phyloP scores from a whole-genome alignment of 495 filamentous ascomycete species.

The Penicillium argentinense region DNA sequence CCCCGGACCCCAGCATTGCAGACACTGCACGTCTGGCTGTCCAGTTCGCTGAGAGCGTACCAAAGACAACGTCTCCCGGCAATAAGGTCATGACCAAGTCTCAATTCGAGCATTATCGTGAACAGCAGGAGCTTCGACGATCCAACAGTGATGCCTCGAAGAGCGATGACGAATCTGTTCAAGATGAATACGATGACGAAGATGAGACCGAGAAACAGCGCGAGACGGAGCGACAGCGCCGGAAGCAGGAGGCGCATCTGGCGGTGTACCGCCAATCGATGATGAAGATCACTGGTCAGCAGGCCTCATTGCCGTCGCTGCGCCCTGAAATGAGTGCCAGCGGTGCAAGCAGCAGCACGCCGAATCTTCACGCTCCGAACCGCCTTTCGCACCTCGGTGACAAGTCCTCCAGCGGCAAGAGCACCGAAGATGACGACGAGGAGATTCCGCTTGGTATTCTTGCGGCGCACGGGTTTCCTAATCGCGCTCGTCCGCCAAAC shows the following conservation, averaged over 20 bases:
- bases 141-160: conserved; percentile 48
- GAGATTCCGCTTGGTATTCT: conserved; percentile 87
- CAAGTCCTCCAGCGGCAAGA: conserved; percentile 45
- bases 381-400: conserved; percentile 35
- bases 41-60: conserved; percentile 44
- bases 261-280: conserved; percentile 91
- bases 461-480: conserved; percentile 89
- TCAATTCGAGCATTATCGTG: conserved; percentile 80
- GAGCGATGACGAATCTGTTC: conserved; percentile 47
- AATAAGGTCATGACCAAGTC: conserved; percentile 88
- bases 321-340: conserved; percentile 42
- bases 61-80: conserved; percentile 38
- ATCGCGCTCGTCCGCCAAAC: conserved; percentile 75
- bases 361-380: conserved; percentile 33
- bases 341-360: conserved; percentile 45
- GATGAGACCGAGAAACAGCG: conserved; percentile 77
- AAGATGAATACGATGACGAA: conserved; percentile 74
- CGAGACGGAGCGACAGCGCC: conserved; percentile 70
- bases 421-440: conserved; percentile 74
- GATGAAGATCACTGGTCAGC: conserved; percentile 92
- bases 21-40: conserved; percentile 56
- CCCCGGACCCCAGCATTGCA: conserved; percentile 41
- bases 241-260: conserved; percentile 89
- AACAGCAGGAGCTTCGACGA: conserved; percentile 69
- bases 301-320: conserved; percentile 43